phyloP scores from a whole-genome alignment of 495 filamentous ascomycete genomes.

The Penicillium salamii region DNA sequence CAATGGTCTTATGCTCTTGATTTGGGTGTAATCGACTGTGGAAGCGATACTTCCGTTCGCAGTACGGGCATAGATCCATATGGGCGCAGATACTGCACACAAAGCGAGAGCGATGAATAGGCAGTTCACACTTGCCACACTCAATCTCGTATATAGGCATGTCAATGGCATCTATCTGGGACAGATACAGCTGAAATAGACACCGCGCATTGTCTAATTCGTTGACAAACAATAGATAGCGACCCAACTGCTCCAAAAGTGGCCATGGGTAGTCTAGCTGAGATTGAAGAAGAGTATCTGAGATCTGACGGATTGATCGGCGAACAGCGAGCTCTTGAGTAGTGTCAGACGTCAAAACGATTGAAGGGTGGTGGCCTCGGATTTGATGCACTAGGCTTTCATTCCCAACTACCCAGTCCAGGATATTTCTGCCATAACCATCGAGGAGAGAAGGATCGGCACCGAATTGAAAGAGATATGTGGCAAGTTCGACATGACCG shows the following conservation, averaged over 20 bases:
- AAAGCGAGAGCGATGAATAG: conserved; percentile 3
- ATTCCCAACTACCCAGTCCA: conserved; percentile 7
- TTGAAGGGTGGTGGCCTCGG: background rate
- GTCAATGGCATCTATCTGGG: background rate
- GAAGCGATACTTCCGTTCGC: background rate
- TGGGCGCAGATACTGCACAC: conserved; percentile 9
- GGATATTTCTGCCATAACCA: conserved; percentile 8
- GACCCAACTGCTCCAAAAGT: conserved; percentile 10
- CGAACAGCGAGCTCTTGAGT: conserved; percentile 3
- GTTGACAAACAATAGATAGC: conserved; percentile 11
- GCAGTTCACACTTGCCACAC: background rate
- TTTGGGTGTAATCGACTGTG: conserved; percentile 4
- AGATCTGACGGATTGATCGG: conserved; percentile 4
- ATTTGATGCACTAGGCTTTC: conserved; percentile 2
- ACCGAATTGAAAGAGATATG: background rate
- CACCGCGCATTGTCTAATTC: conserved; percentile 1
- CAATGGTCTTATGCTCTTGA: conserved; percentile 6
- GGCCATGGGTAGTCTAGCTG: background rate
- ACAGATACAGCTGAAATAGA: conserved; percentile 5
- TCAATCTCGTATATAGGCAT: background rate
- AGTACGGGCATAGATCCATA: conserved; percentile 12
- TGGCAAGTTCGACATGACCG: conserved; percentile 4
- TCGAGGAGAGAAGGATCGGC: conserved; percentile 8
- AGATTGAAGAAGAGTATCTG: background rate
- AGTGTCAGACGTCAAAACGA: background rate